These are phyloP conservation scores for Ganoderma leucocontextum DNA, from an alignment of 1,284 basidiomycete species.

Conservation along the genomic window DNA sequence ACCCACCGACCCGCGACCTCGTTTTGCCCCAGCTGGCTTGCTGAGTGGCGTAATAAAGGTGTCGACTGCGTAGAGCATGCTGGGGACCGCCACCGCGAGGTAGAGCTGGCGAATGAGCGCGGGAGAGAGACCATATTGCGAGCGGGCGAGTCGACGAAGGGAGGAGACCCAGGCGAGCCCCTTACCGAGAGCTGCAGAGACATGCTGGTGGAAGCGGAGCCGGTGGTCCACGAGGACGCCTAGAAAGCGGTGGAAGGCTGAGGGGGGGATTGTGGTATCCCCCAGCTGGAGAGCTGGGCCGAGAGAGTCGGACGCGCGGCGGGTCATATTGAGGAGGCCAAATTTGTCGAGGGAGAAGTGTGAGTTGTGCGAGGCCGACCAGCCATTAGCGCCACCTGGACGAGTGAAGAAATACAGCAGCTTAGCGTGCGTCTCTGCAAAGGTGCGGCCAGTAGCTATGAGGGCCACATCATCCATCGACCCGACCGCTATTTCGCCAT, in stretches of 20 bases:
- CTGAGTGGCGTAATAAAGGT: conserved; percentile 43
- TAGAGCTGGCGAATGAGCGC: conserved; percentile 31
- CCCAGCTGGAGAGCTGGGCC: conserved; percentile 24
- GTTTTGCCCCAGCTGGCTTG: conserved; percentile 15
- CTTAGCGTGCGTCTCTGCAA: background rate
- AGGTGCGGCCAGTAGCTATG: conserved; percentile 2
- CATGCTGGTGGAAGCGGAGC: conserved; percentile 46
- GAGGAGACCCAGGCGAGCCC: conserved; percentile 36
- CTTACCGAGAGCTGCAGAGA: conserved; percentile 39
- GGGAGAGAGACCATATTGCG: conserved; percentile 11
- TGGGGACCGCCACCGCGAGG: conserved; percentile 41
- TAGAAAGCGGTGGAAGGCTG: conserved; percentile 41
- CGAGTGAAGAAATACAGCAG: conserved; percentile 21
- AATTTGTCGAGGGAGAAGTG: conserved; percentile 39
- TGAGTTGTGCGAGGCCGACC: conserved; percentile 39
- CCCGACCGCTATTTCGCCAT: conserved; percentile 32
- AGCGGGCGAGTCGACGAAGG: conserved; percentile 36
- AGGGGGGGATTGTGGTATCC: conserved; percentile 22
- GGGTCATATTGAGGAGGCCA: conserved; percentile 29
- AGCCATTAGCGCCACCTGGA: conserved; percentile 38
- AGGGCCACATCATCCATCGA: conserved; percentile 42
- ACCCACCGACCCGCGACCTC: conserved; percentile 25
- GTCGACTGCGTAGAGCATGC: conserved; percentile 47
- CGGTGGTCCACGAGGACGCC: conserved; percentile 46
- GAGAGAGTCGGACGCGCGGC: conserved; percentile 10